Evolutionary conservation across 108 stramenopile species (phyloP).

Genomic region (Cyclotella atomus): DNA sequence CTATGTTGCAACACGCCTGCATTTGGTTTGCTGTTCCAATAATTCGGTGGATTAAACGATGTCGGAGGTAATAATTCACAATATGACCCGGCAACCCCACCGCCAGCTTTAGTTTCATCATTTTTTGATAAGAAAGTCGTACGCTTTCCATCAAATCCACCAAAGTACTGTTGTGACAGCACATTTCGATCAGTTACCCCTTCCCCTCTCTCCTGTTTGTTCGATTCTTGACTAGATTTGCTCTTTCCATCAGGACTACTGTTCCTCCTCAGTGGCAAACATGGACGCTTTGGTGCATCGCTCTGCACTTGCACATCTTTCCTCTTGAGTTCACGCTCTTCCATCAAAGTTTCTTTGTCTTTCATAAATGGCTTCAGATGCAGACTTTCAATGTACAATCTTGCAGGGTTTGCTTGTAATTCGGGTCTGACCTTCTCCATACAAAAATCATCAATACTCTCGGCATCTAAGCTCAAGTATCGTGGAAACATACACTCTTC

Average conservation of each 20-base stretch:
- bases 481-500: conserved; percentile 44
- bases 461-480: conserved; percentile 31
- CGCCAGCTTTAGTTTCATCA: neutral
- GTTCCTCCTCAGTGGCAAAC: neutral
- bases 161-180: conserved; percentile 34
- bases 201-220: conserved; percentile 14
- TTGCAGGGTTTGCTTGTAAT: conserved; percentile 2
- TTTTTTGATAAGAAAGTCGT: conserved; percentile 15
- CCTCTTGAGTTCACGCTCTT: conserved; percentile 12
- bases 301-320: too few species aligned
- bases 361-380: conserved; percentile 44
- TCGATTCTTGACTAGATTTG: neutral
- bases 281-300: conserved; percentile 7
- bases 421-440: conserved; percentile 8
- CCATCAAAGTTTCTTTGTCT: neutral
- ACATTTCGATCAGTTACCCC: conserved; percentile 7
- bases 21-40: neutral
- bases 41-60: neutral
- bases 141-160: conserved; percentile 41
- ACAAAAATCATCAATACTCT: conserved; percentile 36
- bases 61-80: conserved; percentile 5
- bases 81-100: conserved; percentile 6
- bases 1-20: neutral
- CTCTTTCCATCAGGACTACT: too few species aligned
- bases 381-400: conserved; percentile 37